Base-by-base conservation (phyloP, 768 basidiomycete species). In the Rossbeevera mucosa region DNA sequence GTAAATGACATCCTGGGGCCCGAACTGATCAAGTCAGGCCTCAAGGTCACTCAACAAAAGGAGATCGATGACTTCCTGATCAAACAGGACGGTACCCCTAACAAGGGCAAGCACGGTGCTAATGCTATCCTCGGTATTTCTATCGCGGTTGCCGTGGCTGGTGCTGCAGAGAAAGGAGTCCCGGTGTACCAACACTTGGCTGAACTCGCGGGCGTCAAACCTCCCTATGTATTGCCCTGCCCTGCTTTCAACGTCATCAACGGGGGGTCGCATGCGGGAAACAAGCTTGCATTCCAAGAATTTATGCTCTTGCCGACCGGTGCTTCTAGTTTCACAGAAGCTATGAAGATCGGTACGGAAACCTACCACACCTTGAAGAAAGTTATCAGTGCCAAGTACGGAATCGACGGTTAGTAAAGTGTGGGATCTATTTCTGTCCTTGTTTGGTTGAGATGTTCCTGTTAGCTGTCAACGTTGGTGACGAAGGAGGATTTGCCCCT, bases 181-280 rank as follows among this genome's bases (percentile, higher is more conserved):
- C 94, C 96, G 46, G 85, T 95, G 61, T 98, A 97, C 81, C 83
- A 90, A 70, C 93, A 97, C 80, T 82, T 98, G 60, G 96, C 94
- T 44, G 88, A 92, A 57, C 86, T 99, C 60, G 91, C 96, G 53
- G 95, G 95, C 61, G 82, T 95, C 73, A 92, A 94, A 74, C 78
- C 91, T 48, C 95, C 96, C 42, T 97, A 86, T 72, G 80, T 92
- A 55, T 86, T 98, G 64, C 96, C 96, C 55, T 76, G 74, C 68
- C 96, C 96, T 44, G 85, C 91, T 53, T 94, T 99, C 83, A 99
- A 99, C 72, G 96, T 99, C 64, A 99, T 99, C 80, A 99, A 99
- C 75, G 96, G 96, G 72, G 96, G 96, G 59, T 97, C 95, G 57
- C 96, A 99, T 71, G 96, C 96, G 53, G 96, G 96, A 47, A 99